Percentiles rank a stretch among this genome's conserved stretches.
Conservation (phyloP, 208 protist genomes). For the Blechomonas ayalai region DNA sequence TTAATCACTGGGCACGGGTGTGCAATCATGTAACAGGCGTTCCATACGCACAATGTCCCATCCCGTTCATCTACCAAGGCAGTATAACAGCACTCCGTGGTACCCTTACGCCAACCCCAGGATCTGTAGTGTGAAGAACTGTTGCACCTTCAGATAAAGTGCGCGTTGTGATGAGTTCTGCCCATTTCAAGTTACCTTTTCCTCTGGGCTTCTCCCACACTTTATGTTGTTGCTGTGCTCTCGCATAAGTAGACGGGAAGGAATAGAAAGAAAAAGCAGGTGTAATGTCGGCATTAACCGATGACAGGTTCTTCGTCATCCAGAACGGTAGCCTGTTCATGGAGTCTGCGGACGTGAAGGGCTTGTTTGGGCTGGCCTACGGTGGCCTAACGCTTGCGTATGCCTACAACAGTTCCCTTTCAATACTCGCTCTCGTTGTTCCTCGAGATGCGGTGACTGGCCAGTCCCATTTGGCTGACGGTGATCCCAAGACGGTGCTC, state of each 20-base stretch:
- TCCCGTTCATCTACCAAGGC: too few species aligned
- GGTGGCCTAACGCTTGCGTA: slow-evolving; percentile 25
- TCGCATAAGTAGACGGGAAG: not conserved
- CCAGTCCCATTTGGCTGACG: not conserved
- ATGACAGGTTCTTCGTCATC: slow-evolving; percentile 22
- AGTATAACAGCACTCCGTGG: too few species aligned
- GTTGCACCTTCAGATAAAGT: slow-evolving; percentile 7
- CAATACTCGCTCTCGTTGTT: slow-evolving; percentile 20
- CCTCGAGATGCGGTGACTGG: slow-evolving; percentile 9
- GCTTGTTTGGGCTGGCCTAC: slow-evolving; percentile 16
- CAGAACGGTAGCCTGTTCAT: too few species aligned
- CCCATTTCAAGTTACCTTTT: not conserved
- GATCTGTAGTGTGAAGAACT: not conserved
- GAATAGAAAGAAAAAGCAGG: slow-evolving; percentile 1
- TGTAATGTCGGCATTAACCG: slow-evolving; percentile 7
- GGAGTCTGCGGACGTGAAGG: slow-evolving; percentile 7
- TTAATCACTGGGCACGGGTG: too few species aligned
- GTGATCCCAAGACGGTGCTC: slow-evolving; percentile 9
- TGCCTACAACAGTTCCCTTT: slow-evolving; percentile 13
- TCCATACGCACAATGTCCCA: too few species aligned
- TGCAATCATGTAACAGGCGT: too few species aligned
- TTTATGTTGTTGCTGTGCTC: slow-evolving; percentile 7
- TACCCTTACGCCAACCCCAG: too few species aligned
- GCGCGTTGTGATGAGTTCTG: not conserved
- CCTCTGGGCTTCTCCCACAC: not conserved